These are phyloP conservation scores for Amphibolis antarctica DNA, from an alignment of 106 monocot species.

Conservation along the genomic window DNA sequence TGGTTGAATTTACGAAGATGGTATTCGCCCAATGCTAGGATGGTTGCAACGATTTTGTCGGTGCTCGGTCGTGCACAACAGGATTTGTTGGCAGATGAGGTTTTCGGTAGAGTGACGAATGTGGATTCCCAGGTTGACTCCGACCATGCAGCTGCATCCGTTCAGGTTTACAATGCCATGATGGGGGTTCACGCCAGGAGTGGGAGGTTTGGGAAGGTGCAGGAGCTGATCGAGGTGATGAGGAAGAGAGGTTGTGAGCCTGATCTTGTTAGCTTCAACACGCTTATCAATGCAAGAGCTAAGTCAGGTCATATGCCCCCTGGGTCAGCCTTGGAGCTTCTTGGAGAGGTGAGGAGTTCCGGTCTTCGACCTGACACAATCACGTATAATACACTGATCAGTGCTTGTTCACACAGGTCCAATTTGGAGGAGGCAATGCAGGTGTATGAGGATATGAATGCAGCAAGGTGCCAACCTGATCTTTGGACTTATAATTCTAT, in stretches of 20 bases:
- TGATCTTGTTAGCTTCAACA: conserved; percentile 93
- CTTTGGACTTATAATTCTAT: conserved; percentile 92
- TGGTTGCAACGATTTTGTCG: conserved; percentile 51
- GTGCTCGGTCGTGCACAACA: conserved; percentile 65
- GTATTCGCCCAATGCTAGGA: conserved; percentile 48
- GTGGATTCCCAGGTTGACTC: conserved; percentile 3
- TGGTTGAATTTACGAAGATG: conserved; percentile 53
- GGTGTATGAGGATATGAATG: conserved; percentile 53
- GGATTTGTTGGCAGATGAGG: conserved; percentile 52
- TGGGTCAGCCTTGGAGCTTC: conserved; percentile 47
- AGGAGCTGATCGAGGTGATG: conserved; percentile 46
- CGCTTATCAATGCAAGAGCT: conserved; percentile 65
- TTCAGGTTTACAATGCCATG: conserved; percentile 95
- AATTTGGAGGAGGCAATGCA: conserved; percentile 46
- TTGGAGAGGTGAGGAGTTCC: conserved; percentile 46
- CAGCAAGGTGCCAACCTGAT: conserved; percentile 57
- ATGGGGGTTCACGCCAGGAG: conserved; percentile 76
- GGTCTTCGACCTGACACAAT: conserved; percentile 74
- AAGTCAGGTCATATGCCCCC: conserved; percentile 38
- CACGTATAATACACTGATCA: conserved; percentile 92
- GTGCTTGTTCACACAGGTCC: conserved; percentile 46
- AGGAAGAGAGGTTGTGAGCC: conserved; percentile 46
- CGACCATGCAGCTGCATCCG: conserved; percentile 13
- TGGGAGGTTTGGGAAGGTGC: conserved; percentile 48
- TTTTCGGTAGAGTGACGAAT: conserved; percentile 32